Percentiles rank a stretch among this genome's conserved stretches.
phyloP scores from a whole-genome alignment of 1,139 yeast species.

The Hyphopichia wangnamkhiaoensis region DNA sequence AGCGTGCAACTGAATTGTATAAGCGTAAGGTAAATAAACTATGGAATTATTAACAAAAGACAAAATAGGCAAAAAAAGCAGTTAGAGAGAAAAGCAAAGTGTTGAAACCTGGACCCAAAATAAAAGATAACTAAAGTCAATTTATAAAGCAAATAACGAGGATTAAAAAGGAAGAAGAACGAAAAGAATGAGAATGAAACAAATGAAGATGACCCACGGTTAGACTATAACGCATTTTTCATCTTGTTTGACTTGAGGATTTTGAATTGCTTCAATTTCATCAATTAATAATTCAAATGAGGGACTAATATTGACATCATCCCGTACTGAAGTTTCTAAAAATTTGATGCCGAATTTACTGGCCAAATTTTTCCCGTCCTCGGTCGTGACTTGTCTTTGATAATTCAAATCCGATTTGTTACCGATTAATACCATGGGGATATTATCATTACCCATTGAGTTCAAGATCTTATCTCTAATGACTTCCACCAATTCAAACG shows the following conservation, averaged over 20 bases:
- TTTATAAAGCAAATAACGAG: neutral
- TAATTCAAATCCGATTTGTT: conserved; percentile 74
- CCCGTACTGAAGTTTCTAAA: conserved; percentile 83
- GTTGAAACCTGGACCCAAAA: neutral
- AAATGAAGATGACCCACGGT: conserved; percentile 2
- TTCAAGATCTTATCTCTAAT: conserved; percentile 85
- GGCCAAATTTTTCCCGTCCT: conserved; percentile 69
- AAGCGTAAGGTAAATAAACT: neutral
- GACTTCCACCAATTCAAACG: conserved; percentile 75
- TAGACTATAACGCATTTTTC: conserved; percentile 41
- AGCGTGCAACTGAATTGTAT: neutral
- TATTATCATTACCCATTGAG: conserved; percentile 66
- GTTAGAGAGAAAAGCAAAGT: neutral
- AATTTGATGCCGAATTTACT: conserved; percentile 63
- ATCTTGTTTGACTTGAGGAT: conserved; percentile 41
- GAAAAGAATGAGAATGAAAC: neutral
- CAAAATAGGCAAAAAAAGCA: neutral
- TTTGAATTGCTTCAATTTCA: conserved; percentile 65
- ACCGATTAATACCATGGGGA: conserved; percentile 83
- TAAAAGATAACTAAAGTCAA: neutral
- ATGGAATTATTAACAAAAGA: neutral
- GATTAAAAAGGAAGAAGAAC: neutral
- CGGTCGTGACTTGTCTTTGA: conserved; percentile 63
- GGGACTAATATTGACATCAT: conserved; percentile 62
- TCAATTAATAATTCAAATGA: conserved; percentile 70